Evolutionary conservation across 352 stramenopile genomes (phyloP).

Genomic region (Globisporangium iwayamae): DNA sequence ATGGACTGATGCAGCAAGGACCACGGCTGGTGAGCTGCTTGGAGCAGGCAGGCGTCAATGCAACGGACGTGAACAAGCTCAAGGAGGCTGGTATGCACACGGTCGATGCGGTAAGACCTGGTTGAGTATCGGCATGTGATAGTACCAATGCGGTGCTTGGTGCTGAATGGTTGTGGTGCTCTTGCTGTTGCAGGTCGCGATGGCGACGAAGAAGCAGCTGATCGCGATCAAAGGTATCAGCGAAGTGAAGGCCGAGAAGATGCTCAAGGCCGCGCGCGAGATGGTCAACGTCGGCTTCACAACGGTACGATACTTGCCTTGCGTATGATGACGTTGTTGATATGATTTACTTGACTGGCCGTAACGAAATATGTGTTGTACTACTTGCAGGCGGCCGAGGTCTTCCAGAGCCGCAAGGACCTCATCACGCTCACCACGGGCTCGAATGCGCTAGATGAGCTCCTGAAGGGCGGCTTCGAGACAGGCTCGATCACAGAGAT

Average conservation of each 20-base stretch:
- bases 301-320: slow-evolving; percentile 78
- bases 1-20: slow-evolving; percentile 43
- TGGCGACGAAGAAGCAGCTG: slow-evolving; percentile 97
- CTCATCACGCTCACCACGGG: slow-evolving; percentile 94
- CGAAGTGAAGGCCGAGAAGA: slow-evolving; percentile 98
- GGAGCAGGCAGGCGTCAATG: slow-evolving; percentile 96
- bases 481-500: slow-evolving; percentile 97
- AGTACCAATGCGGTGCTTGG: too few species aligned
- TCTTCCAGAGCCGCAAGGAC: slow-evolving; percentile 87
- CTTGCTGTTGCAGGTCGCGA: slow-evolving; percentile 69
- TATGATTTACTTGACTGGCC: not conserved
- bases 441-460: slow-evolving; percentile 85
- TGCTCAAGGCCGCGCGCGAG: slow-evolving; percentile 96
- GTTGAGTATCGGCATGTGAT: too few species aligned
- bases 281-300: slow-evolving; percentile 99
- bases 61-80: slow-evolving; percentile 98
- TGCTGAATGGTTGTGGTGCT: too few species aligned
- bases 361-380: too few species aligned
- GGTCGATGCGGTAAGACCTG: slow-evolving; percentile 89
- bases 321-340: not conserved
- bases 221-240: slow-evolving; percentile 98
- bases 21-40: slow-evolving; percentile 87
- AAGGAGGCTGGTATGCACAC: slow-evolving; percentile 97
- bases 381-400: slow-evolving; percentile 70
- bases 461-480: slow-evolving; percentile 96